A percentile compares a stretch with the other conserved stretches of the same genome.
Evolutionary conservation across 305 asterid genomes (phyloP).

Genomic region (Fraxinus floribunda): DNA sequence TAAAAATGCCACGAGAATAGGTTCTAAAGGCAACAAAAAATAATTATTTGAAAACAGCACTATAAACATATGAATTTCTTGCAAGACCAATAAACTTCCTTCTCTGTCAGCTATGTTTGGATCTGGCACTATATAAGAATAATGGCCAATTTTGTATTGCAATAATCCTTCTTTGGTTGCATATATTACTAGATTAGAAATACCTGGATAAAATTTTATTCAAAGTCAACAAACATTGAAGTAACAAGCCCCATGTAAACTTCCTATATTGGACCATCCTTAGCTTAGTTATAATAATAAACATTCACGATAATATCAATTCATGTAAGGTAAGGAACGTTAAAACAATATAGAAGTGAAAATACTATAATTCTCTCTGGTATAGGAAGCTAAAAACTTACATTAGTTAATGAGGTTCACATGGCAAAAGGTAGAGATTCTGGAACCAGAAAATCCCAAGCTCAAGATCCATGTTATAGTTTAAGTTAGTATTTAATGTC

Average conservation of each 20-base stretch:
- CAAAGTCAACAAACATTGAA: background rate
- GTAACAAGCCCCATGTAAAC: background rate
- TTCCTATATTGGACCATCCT: background rate
- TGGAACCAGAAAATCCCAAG: background rate
- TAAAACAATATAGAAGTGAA: background rate
- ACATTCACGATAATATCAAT: background rate
- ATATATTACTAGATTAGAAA: background rate
- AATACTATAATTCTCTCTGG: background rate
- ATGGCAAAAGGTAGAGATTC: background rate
- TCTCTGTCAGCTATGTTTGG: background rate
- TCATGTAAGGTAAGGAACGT: background rate
- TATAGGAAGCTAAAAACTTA: background rate
- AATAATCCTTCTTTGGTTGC: background rate
- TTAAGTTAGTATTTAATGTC: background rate
- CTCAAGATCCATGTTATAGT: background rate
- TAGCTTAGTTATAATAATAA: background rate
- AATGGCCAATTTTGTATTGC: background rate
- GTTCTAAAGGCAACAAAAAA: background rate
- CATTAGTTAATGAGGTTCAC: background rate
- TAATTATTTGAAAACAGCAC: background rate
- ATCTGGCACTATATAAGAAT: background rate
- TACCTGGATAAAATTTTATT: background rate
- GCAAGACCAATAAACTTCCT: background rate
- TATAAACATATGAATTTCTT: background rate
- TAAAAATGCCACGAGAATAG: slow-evolving; percentile 12